Percentiles rank a stretch among this genome's conserved stretches.
phyloP scores from a whole-genome alignment of 2,329 filamentous ascomycete genomes.

The Helicocarpus griseus region DNA sequence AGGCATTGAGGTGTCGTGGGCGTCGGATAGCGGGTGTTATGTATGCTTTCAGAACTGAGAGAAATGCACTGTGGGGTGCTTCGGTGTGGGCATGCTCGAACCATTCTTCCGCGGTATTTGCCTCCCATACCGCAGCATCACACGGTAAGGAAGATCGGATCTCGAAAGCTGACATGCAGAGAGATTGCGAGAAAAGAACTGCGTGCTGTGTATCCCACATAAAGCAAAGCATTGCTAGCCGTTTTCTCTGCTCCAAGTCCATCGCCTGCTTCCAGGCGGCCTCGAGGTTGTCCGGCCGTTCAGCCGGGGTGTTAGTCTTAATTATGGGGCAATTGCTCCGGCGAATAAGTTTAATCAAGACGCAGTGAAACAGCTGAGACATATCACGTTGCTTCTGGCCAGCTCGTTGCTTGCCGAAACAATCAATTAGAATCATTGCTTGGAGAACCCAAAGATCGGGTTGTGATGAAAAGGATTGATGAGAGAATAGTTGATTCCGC shows the following conservation, averaged over 20 bases:
- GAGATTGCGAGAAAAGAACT: slow-evolving; percentile 54
- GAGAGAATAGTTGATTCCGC: slow-evolving; percentile 49
- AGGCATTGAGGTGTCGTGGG: slow-evolving; percentile 36
- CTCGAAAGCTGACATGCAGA: slow-evolving; percentile 58
- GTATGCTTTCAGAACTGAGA: slow-evolving; percentile 48
- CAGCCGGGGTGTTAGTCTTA: slow-evolving; percentile 25
- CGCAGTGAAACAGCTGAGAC: slow-evolving; percentile 50
- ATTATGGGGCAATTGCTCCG: slow-evolving; percentile 44
- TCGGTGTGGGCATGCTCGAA: slow-evolving; percentile 31
- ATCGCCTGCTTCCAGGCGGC: slow-evolving; percentile 45
- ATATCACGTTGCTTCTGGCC: slow-evolving; percentile 56
- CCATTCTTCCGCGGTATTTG: slow-evolving; percentile 45
- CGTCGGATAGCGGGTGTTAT: slow-evolving; percentile 37
- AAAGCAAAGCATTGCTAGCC: slow-evolving; percentile 52
- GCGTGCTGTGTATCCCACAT: slow-evolving; percentile 59
- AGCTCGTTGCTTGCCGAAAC: slow-evolving; percentile 54
- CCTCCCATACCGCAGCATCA: slow-evolving; percentile 48
- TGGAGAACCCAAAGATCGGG: slow-evolving; percentile 54
- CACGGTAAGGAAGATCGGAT: slow-evolving; percentile 49
- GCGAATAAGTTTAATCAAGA: slow-evolving; percentile 46
- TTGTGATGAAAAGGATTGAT: slow-evolving; percentile 47
- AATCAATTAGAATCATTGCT: slow-evolving; percentile 53
- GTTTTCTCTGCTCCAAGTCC: slow-evolving; percentile 49
- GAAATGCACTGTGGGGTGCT: slow-evolving; percentile 32
- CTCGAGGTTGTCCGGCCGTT: slow-evolving; percentile 33